Base-by-base conservation (phyloP, 352 stramenopile species). In the Thraustochytrium striatum region DNA sequence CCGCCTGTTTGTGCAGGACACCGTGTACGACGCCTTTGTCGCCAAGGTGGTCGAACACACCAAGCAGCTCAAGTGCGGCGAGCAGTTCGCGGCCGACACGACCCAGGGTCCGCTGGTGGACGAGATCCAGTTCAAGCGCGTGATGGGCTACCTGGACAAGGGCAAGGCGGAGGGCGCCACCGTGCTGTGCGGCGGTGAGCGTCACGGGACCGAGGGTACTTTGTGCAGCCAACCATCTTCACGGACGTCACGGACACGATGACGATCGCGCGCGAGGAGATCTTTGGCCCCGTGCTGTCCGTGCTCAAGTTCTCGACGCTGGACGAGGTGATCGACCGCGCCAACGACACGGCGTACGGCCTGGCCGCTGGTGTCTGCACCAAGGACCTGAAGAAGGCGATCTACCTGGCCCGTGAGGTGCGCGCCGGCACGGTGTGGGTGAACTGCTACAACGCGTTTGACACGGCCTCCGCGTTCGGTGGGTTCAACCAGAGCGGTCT, bases 271-370 rank as follows among this genome's bases (percentile, higher is more conserved):
- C 85, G 88, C 55, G 90, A 97, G 72, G 92, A 97, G 85, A 92
- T 97, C 61, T 96, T 97, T 81, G 92, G 92, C n/a, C 91, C 91
- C 1, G 89, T 96, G 30, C 91, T 96, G 57, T 85, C 73, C 2
- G 90, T 97, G 39, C 82, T 95, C 65, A 92, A 92, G 81, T 96
- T 95, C 82, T 89, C 91, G 81, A 91, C 85, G 30, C 85, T 95
- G 39, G 89, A 95, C 52, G 91, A 97, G 69, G 91, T 92, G 19
- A 91, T 96, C 59, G 32, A 85, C 36, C 86, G 89, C 30, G 91
- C 91, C 19, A 97, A 97, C 82, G 85, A 92, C 83, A 91, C 87
- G 5, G 65, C 87, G 21, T 97, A 92, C 84, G 92, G 91, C 7
- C 87, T 97, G 1, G 91, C 88, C 32, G 90, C 90, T 19, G 90